A percentile compares a stretch with the other conserved stretches of the same genome.
Evolutionary conservation across 768 basidiomycete genomes (phyloP).

Genomic region (Pholiota conissans): DNA sequence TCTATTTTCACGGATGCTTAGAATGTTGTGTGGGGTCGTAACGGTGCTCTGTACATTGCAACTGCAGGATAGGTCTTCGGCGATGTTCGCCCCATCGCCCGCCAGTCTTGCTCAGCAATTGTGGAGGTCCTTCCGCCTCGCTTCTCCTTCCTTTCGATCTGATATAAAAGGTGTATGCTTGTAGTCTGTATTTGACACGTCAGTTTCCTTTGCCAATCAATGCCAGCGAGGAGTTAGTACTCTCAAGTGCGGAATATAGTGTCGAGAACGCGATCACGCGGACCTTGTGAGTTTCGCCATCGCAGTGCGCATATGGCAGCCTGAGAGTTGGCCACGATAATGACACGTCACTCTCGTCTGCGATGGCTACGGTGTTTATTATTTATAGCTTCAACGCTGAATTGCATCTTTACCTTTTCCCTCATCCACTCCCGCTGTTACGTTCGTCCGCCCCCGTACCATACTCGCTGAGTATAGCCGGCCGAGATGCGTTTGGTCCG

Average conservation of each 20-base stretch:
- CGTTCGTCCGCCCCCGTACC: neutral
- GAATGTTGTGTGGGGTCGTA: neutral
- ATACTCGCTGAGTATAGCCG: constrained; percentile 5
- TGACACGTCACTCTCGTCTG: constrained; percentile 50
- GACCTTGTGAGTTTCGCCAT: neutral
- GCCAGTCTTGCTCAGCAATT: neutral
- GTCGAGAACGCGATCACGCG: constrained; percentile 22
- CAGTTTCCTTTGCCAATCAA: neutral
- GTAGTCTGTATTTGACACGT: constrained; percentile 1
- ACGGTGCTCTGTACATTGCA: neutral
- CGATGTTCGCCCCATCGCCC: neutral
- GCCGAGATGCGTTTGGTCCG: constrained; percentile 57
- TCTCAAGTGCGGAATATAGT: too few relatives aligned
- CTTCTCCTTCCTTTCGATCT: neutral
- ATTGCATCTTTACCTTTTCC: too few relatives aligned
- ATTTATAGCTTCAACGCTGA: constrained; percentile 2
- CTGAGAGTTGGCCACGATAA: constrained; percentile 36
- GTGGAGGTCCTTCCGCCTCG: neutral
- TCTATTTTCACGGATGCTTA: neutral
- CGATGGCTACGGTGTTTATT: neutral
- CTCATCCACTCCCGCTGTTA: neutral
- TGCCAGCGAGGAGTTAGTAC: neutral
- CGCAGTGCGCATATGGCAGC: constrained; percentile 8
- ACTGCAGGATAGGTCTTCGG: neutral
- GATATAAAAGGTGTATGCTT: neutral